phyloP scores from a whole-genome alignment of 2,329 filamentous ascomycete species.

The Iodosphaeria phyllophila region DNA sequence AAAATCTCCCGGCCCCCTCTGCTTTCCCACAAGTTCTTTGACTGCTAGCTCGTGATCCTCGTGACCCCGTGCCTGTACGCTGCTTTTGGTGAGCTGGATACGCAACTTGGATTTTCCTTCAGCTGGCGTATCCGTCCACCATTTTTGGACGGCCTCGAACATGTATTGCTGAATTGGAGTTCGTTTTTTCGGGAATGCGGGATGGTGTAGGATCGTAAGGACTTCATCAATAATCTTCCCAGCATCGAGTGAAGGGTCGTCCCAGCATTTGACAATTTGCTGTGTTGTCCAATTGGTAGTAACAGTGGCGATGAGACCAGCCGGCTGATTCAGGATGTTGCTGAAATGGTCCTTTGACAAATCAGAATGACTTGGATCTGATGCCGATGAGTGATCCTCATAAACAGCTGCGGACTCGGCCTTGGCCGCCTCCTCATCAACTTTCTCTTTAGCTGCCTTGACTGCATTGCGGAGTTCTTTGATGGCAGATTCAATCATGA shows the following conservation, averaged over 20 bases:
- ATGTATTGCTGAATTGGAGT: slow-evolving; percentile 43
- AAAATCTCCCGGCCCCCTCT: slow-evolving; percentile 10
- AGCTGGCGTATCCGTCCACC: slow-evolving; percentile 17
- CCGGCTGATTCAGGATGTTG: slow-evolving; percentile 36
- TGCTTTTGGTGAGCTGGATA: slow-evolving; percentile 10
- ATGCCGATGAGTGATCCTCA: slow-evolving; percentile 16
- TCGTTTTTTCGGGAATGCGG: slow-evolving; percentile 29
- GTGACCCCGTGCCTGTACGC: slow-evolving; percentile 10
- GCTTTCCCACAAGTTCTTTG: slow-evolving; percentile 9
- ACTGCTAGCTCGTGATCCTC: slow-evolving; percentile 12
- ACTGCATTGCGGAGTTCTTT: slow-evolving; percentile 13
- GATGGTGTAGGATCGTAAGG: slow-evolving; percentile 47
- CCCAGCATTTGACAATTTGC: slow-evolving; percentile 50
- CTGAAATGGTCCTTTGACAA: slow-evolving; percentile 41
- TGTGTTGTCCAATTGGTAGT: slow-evolving; percentile 50
- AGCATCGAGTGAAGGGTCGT: slow-evolving; percentile 42
- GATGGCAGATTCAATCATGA: slow-evolving; percentile 13
- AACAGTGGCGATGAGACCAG: slow-evolving; percentile 31
- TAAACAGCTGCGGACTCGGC: slow-evolving; percentile 10
- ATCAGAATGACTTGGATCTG: slow-evolving; percentile 37
- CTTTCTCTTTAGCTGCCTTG: slow-evolving; percentile 12
- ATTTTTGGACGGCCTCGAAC: slow-evolving; percentile 45
- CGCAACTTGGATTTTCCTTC: slow-evolving; percentile 8
- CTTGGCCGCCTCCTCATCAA: slow-evolving; percentile 12
- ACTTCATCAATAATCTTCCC: slow-evolving; percentile 44